A percentile compares a stretch with the other conserved stretches of the same genome.
These are phyloP conservation scores for Vitis amurensis DNA, from an alignment of 164 flowering plant genomes.

Conservation along the genomic window DNA sequence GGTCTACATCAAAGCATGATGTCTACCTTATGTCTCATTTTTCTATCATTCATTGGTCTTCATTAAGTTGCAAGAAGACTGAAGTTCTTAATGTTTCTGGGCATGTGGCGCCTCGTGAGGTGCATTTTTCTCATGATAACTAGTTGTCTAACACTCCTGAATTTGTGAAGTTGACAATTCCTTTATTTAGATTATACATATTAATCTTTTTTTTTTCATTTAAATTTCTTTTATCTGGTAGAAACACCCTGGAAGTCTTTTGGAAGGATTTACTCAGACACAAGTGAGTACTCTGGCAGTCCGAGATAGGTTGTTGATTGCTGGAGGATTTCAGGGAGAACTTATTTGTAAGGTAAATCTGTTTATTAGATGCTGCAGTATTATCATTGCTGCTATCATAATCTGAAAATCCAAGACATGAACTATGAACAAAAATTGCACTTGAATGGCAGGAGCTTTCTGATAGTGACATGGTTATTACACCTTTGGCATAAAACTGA, in stretches of 20 bases:
- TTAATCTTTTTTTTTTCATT: not conserved
- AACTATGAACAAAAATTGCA: too few species aligned
- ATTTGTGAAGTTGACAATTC: too few species aligned
- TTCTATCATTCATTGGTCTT: slow-evolving; percentile 58
- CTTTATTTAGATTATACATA: not conserved
- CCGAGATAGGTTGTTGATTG: slow-evolving; percentile 52
- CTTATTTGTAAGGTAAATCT: slow-evolving; percentile 78
- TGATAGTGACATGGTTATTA: too few species aligned
- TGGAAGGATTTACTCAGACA: slow-evolving; percentile 60
- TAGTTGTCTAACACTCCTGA: too few species aligned
- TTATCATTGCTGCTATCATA: too few species aligned
- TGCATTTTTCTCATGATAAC: slow-evolving; percentile 15
- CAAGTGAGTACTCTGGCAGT: slow-evolving; percentile 69
- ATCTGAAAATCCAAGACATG: too few species aligned
- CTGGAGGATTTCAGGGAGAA: slow-evolving; percentile 81
- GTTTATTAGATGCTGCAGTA: not conserved
- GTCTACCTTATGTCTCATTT: slow-evolving; percentile 67
- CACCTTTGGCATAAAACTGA: too few species aligned
- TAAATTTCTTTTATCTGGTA: slow-evolving; percentile 9
- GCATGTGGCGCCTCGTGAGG: slow-evolving; percentile 69
- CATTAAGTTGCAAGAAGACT: slow-evolving; percentile 36
- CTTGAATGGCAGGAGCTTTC: too few species aligned
- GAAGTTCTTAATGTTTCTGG: slow-evolving; percentile 64
- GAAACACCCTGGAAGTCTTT: slow-evolving; percentile 63
- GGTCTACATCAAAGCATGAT: slow-evolving; percentile 80